Base-by-base conservation (phyloP, 768 basidiomycete genomes). In the Galerina marginata region DNA sequence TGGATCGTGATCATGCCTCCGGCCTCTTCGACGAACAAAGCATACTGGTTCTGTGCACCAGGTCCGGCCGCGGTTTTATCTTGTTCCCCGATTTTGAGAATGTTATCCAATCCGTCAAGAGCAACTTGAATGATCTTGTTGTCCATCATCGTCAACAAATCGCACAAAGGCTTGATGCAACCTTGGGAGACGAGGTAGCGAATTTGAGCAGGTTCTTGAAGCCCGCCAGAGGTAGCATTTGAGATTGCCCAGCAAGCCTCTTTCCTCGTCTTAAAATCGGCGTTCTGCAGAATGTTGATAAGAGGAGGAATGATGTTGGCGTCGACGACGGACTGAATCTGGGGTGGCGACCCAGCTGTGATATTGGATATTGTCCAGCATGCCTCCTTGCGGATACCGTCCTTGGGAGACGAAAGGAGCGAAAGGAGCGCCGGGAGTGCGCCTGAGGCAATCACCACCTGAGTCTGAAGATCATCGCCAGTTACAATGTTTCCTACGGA, bases 301-400 rank as follows among this genome's bases (percentile, higher is more conserved):
- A 99, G 88, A 61, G 96, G 96, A 51, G 96, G 96, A 60, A 99
- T 89, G 70, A 99, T 95, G 71, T 98, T 95, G 72, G 97, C 97
- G 68, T 99, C 97, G 65, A 99, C 95, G 69, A 99, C 91, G 54
- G 93, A 82, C 76, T 99, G 96, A 68, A 99, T 99, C 78, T 99
- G 97, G 67, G 90, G 90, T 23, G 97, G 94, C 48, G 92, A 94
- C 47, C 97, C 97, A 39, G 97, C 97, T 48, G 97, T 99, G 72
- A 99, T 85, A 77, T 99, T 99, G 48, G 95, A 97, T 71, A 99
- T 99, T 15, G 97, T 99, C 97, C 97, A 99, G 79, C 97, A 99
- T 25, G 97, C 96, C 76, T 99, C 96, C 81, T 99, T 99, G 70
- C 96, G 86, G 70, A 99, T 99, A 48, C 96, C 97, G 65, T 99